Conservation (phyloP, 2,329 filamentous ascomycete genomes). For the Talaromyces sp. region DNA sequence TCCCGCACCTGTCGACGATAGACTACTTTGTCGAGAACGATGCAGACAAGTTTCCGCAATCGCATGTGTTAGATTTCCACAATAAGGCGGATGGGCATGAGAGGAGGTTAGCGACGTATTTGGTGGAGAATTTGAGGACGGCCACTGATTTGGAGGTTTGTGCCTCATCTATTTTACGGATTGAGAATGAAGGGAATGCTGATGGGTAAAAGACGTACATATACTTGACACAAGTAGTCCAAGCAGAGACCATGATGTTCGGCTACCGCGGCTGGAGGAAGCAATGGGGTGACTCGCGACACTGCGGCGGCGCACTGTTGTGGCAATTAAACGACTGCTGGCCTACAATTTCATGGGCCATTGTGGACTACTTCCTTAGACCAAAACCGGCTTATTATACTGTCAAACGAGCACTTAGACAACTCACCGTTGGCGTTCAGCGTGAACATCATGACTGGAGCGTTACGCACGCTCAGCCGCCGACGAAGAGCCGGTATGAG, state of each 20-base stretch:
- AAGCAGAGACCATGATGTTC: conserved; percentile 54
- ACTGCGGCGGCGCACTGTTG: conserved; percentile 31
- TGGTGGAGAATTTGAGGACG: conserved; percentile 39
- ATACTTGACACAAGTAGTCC: conserved; percentile 58
- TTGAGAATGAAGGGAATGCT: background rate
- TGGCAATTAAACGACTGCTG: conserved; percentile 35
- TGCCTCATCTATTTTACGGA: background rate
- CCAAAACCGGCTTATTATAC: conserved; percentile 57
- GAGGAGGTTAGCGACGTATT: conserved; percentile 75
- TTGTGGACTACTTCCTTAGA: conserved; percentile 53
- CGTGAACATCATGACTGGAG: conserved; percentile 33
- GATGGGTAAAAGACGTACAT: conserved; percentile 50
- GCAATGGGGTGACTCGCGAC: conserved; percentile 43
- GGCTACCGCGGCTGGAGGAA: conserved; percentile 48
- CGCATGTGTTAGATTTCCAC: conserved; percentile 79
- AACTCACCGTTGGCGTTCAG: conserved; percentile 51
- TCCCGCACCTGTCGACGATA: conserved; percentile 63
- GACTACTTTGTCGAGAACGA: conserved; percentile 69
- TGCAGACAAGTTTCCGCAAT: conserved; percentile 69
- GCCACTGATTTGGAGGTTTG: conserved; percentile 29
- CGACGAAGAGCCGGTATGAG: conserved; percentile 52
- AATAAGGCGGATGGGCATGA: conserved; percentile 86
- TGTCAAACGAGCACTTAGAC: conserved; percentile 51
- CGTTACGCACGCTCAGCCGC: conserved; percentile 55
- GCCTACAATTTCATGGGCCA: conserved; percentile 44